Evolutionary conservation across 805 yeast species (phyloP), one percentile per base, ranked within the genome.

Genomic region (Zygoascus ofunaensis): DNA sequence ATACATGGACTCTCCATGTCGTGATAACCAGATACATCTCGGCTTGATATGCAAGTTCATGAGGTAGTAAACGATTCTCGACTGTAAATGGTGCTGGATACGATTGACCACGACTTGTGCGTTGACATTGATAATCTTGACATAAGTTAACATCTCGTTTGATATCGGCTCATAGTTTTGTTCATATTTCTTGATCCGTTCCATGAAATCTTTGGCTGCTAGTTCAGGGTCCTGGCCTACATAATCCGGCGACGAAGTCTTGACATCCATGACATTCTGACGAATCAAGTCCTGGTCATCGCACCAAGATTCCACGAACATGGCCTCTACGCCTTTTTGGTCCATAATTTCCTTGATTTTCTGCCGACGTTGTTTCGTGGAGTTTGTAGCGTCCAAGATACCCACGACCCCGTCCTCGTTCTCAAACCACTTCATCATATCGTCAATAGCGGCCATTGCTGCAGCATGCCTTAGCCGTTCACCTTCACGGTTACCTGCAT

Each of bases 41-140:
- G 96, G 95, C 60, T 86, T 85, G 55, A 87, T 84, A 62, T 89
- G 97, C 54, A 92, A 69, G 59, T 92, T 92, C 96, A 92, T 89
- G 35, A 92, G 86, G 60, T 87, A 92, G 64, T 87, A 92, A 17
- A 89, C 97, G 50, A 92, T 87, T 56, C 97, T 76, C 50, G 92
- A 80, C 63, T 92, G 94, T 56, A 90, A 68, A 61, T 92, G 92
- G 20, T 89, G 79, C 61, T 85, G 87, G 53, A 92, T 87, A 49
- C 79, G 73, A 65, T 92, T 90, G 59, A 90, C 79, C 45, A 92
- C 78, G 37, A 92, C 87, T 60, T 87, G 95, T 43, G 89, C 74
- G 50, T 87, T 85, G 39, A 87, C 87, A 59, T 92, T 87, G 61
- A 87, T 79, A 52, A 92, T 71, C 62, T 87, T 90, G 57, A 89